phyloP scores from a whole-genome alignment of 768 basidiomycete genomes.

The Trametes villosa region DNA sequence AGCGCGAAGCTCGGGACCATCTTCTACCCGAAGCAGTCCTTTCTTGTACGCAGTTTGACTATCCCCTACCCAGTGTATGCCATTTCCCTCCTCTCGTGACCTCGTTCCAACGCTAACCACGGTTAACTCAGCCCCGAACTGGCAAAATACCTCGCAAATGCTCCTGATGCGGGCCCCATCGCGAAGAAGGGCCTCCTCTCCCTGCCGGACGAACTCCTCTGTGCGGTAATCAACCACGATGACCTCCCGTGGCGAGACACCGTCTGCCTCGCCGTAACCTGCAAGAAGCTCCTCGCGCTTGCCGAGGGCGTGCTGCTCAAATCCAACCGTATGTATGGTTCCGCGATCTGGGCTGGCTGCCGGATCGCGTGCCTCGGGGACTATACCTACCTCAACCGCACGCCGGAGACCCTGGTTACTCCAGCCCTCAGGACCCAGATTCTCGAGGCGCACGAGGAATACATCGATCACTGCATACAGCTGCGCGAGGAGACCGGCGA shows the following conservation, averaged over 20 bases:
- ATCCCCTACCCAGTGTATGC: neutral
- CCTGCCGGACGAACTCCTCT: constrained; percentile 34
- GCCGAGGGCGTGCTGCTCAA: neutral
- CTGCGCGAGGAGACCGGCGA: no score
- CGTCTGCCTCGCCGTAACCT: constrained; percentile 51
- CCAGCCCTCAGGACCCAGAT: neutral
- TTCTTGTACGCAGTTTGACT: neutral
- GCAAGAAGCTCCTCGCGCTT: constrained; percentile 22
- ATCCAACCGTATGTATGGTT: neutral
- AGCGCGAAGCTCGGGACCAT: neutral
- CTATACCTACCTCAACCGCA: constrained; percentile 41
- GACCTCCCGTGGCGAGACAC: constrained; percentile 70
- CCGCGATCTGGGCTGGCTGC: constrained; percentile 7
- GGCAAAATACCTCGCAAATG: neutral
- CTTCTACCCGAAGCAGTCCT: neutral
- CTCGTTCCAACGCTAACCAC: neutral
- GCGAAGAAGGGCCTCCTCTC: constrained; percentile 31
- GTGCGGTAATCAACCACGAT: constrained; percentile 35
- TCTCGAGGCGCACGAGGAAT: no score
- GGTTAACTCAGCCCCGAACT: neutral
- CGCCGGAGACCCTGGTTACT: neutral
- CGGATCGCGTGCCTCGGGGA: constrained; percentile 72
- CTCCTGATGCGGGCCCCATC: neutral
- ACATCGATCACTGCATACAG: no score
- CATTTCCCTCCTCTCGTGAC: constrained; percentile 56